Conservation (phyloP, 805 yeast species). For the Isabelozyma rhagii region DNA sequence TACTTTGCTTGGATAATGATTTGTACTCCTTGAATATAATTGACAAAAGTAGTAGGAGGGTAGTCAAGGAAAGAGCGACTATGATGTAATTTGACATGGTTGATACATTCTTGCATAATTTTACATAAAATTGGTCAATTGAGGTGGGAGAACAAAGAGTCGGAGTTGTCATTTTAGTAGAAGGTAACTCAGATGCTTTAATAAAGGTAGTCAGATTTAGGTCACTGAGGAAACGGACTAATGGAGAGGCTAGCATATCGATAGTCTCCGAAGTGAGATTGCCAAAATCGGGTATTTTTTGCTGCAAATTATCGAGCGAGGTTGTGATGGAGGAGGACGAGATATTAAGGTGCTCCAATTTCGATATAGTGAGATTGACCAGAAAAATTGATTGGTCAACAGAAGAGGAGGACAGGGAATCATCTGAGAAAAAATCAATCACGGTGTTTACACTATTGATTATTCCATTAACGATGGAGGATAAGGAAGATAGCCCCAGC, state of each 20-base stretch:
- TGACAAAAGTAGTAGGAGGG: not conserved
- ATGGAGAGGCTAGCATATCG: constrained; percentile 55
- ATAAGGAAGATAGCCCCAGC: constrained; percentile 13
- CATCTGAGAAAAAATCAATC: not conserved
- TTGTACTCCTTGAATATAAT: not conserved
- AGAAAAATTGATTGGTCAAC: not conserved
- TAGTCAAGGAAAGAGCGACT: not conserved
- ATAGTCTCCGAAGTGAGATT: constrained; percentile 60
- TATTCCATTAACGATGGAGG: not conserved
- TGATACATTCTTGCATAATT: not conserved
- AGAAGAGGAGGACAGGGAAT: constrained; percentile 18
- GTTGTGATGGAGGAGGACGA: constrained; percentile 59
- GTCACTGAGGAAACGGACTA: constrained; percentile 17
- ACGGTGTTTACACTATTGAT: not conserved
- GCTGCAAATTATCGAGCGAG: constrained; percentile 50
- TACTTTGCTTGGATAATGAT: not conserved
- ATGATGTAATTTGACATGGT: not conserved
- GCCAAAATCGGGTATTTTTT: constrained; percentile 62
- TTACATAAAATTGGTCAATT: not conserved
- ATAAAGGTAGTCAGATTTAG: not conserved
- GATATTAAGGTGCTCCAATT: constrained; percentile 31
- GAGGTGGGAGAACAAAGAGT: not conserved
- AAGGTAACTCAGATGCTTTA: not conserved
- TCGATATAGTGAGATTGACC: constrained; percentile 8
- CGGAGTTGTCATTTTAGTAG: not conserved